Base-by-base conservation (phyloP, 2,329 filamentous ascomycete species). In the Dactylonectria macrodidyma region DNA sequence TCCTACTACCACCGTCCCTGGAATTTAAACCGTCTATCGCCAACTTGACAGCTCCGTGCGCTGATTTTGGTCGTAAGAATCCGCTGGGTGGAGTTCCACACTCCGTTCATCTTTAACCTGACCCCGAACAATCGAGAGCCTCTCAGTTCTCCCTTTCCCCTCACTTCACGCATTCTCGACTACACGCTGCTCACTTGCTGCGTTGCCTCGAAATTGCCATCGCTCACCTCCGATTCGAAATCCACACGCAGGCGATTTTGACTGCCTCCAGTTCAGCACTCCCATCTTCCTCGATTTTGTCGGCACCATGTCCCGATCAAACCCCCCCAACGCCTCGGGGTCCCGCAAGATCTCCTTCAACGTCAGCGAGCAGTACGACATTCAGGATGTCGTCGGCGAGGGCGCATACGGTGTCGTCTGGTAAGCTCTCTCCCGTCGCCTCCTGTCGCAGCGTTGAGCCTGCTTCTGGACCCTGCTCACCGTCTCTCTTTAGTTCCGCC, bases 311-410 rank as follows among this genome's bases (percentile, higher is more conserved):
- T 90, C 88, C 78, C 88, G 88, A 77, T 78, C 87, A 66, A 84
- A 85, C 77, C 81, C 87, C 73, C 88, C 85, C 77, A 90, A 86
- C 81, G 83, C 87, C 66, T 83, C 87, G 77, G 89, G 89, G 76
- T 92, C 91, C 76, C 90, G 96, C 81, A 99, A 98, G 89, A 99
- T 99, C 82, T 98, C 95, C 64, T 99, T 99, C 91, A 99, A 99
- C 80, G 96, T 99, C 71, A 98, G 95, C 79, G 96, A 99, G 83
- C 96, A 99, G 83, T 99, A 99, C 81, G 96, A 99, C 80, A 99
- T 99, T 74, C 95, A 98, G 82, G 96, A 99, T 91, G 96, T 99
- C 56, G 97, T 99, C 68, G 96, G 96, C 75, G 96, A 99, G 84
- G 96, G 96, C 79, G 96, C 96, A 73, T 99, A 99, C 79, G 96